Evolutionary conservation across 2,329 filamentous ascomycete species (phyloP).

Genomic region (Bretziella fagacearum): DNA sequence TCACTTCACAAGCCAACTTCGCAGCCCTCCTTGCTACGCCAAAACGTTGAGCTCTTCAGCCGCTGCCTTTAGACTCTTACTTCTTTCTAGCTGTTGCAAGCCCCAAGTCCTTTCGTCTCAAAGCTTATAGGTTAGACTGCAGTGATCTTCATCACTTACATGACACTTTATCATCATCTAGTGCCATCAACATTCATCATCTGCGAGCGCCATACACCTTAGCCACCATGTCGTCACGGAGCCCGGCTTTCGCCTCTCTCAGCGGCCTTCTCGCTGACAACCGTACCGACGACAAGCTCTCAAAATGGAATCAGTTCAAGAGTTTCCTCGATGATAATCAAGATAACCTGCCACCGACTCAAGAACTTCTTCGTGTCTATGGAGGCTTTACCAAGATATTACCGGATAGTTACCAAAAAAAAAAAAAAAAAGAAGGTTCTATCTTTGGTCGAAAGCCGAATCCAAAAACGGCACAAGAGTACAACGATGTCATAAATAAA

Average conservation of each 20-base stretch:
- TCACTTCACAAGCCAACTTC: too few relatives aligned
- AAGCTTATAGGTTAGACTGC: too few relatives aligned
- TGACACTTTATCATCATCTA: too few relatives aligned
- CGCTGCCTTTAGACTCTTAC: too few relatives aligned
- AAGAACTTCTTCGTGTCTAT: constrained; percentile 11
- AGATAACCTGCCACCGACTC: not conserved
- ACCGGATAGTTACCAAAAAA: constrained; percentile 5
- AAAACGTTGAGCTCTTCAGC: too few relatives aligned
- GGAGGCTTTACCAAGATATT: constrained; percentile 2
- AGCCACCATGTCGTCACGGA: too few relatives aligned
- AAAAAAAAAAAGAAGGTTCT: constrained; percentile 1
- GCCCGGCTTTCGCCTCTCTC: not conserved
- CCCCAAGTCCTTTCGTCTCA: too few relatives aligned
- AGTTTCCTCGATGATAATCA: not conserved
- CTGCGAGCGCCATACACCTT: too few relatives aligned
- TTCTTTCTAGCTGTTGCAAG: too few relatives aligned
- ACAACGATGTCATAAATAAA: constrained; percentile 16
- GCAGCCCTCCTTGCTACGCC: too few relatives aligned
- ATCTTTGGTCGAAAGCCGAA: constrained; percentile 1
- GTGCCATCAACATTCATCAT: too few relatives aligned
- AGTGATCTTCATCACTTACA: too few relatives aligned
- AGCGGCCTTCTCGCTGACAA: not conserved
- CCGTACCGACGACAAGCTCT: not conserved
- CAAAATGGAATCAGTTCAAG: not conserved
- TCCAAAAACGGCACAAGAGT: not conserved